These are phyloP conservation scores for Carex myosuroides DNA, from an alignment of 176 grass and related monocot genomes.

Conservation along the genomic window DNA sequence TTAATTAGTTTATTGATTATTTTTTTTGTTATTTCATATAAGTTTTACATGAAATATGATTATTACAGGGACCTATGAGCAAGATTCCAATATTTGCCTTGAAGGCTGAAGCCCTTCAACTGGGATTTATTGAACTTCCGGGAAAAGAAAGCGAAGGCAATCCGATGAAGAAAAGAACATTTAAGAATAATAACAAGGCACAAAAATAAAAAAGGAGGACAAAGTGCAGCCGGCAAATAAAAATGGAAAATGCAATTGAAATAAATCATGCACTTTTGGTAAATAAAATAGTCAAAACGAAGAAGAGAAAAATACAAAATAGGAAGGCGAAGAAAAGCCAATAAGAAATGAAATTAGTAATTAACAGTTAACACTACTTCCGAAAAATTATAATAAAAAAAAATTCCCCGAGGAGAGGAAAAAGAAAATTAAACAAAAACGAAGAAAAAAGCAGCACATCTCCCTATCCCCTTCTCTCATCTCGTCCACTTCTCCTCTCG, in stretches of 20 bases:
- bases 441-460: conserved; percentile 13
- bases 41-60: no score
- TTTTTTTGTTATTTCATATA: no score
- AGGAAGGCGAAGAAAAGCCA: background rate
- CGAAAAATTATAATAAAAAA: background rate
- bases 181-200: background rate
- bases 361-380: background rate
- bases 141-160: background rate
- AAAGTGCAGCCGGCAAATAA: background rate
- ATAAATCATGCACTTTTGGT: background rate
- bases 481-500: conserved; percentile 3
- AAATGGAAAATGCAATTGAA: background rate
- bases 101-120: background rate
- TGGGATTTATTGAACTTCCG: background rate
- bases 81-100: background rate
- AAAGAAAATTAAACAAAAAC: background rate
- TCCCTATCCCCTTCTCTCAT: conserved; percentile 23
- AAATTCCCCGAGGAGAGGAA: background rate
- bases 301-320: background rate
- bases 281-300: background rate
- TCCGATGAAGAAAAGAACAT: conserved; percentile 2
- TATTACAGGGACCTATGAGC: background rate
- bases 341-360: background rate
- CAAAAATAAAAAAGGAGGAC: background rate
- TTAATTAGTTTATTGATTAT: no score